phyloP scores from a whole-genome alignment of 1,284 basidiomycete species.

The Termitomyces sp. region DNA sequence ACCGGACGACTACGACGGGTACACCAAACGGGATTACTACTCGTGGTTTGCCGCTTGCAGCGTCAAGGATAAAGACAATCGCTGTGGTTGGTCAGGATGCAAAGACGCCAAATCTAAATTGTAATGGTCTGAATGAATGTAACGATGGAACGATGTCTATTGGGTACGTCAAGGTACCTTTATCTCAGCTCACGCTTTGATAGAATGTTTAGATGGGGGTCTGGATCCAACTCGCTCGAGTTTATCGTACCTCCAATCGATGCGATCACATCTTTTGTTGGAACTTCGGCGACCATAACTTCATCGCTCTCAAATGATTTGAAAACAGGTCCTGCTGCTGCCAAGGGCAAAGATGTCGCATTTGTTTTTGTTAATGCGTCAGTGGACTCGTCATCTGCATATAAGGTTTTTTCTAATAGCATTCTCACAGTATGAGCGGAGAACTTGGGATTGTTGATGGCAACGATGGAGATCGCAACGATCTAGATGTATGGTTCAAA shows the following conservation, averaged over 20 bases:
- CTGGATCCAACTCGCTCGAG: constrained; percentile 41
- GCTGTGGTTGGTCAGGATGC: constrained; percentile 45
- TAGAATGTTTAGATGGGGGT: constrained; percentile 37
- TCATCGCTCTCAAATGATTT: constrained; percentile 56
- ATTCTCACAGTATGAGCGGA: constrained; percentile 36
- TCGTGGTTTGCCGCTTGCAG: constrained; percentile 43
- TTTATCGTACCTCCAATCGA: constrained; percentile 45
- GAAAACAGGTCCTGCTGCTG: constrained; percentile 40
- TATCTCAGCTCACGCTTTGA: background rate
- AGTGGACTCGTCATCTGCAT: constrained; percentile 14
- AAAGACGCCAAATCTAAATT: constrained; percentile 36
- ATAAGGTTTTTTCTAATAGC: background rate
- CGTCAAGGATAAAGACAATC: constrained; percentile 39
- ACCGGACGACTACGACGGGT: constrained; percentile 28
- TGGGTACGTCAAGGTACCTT: constrained; percentile 29
- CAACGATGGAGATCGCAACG: constrained; percentile 69
- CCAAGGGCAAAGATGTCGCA: constrained; percentile 51
- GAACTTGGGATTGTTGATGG: constrained; percentile 55
- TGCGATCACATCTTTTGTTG: constrained; percentile 43
- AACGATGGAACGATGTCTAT: constrained; percentile 45
- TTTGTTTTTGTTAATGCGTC: constrained; percentile 64
- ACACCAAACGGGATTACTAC: constrained; percentile 29
- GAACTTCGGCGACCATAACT: constrained; percentile 38
- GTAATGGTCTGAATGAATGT: constrained; percentile 40
- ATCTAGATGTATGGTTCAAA: constrained; percentile 65